phyloP scores from a whole-genome alignment of 805 yeast genomes.

The Cyberlindnera petersonii region DNA sequence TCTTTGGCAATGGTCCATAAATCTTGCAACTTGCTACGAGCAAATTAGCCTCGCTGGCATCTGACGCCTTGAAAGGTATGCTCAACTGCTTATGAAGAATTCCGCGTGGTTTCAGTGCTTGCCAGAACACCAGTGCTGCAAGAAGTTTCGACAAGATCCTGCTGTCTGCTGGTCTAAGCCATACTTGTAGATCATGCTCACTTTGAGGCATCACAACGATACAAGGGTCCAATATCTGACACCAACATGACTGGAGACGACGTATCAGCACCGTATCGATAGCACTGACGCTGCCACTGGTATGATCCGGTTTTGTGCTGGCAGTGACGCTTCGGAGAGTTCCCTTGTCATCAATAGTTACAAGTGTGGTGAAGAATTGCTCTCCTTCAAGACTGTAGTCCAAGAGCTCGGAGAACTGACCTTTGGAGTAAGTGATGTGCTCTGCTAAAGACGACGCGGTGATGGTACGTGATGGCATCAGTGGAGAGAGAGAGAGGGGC shows the following conservation, averaged over 20 bases:
- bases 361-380: conserved; percentile 4
- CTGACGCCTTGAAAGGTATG: conserved; percentile 22
- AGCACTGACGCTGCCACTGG: not conserved
- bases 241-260: conserved; percentile 11
- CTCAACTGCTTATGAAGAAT: conserved; percentile 42
- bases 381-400: conserved; percentile 15
- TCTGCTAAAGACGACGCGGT: conserved; percentile 6
- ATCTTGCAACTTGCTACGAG: conserved; percentile 63
- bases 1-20: conserved; percentile 44
- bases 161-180: conserved; percentile 23
- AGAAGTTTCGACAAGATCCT: conserved; percentile 39
- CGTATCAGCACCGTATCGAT: conserved; percentile 5
- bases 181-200: conserved; percentile 9
- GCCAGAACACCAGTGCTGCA: conserved; percentile 52
- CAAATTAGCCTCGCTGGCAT: conserved; percentile 34
- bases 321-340: conserved; percentile 1
- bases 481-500: not conserved
- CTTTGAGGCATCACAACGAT: conserved; percentile 9
- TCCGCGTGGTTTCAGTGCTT: conserved; percentile 47
- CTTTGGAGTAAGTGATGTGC: conserved; percentile 8
- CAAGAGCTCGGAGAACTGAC: conserved; percentile 6
- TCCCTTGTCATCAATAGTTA: conserved; percentile 9
- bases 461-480: conserved; percentile 7
- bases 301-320: too few species aligned
- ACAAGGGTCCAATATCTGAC: conserved; percentile 8